Evolutionary conservation across 2,329 filamentous ascomycete genomes (phyloP), one percentile per base, ranked within the genome.

Genomic region (Lasiodiplodia gonubiensis): DNA sequence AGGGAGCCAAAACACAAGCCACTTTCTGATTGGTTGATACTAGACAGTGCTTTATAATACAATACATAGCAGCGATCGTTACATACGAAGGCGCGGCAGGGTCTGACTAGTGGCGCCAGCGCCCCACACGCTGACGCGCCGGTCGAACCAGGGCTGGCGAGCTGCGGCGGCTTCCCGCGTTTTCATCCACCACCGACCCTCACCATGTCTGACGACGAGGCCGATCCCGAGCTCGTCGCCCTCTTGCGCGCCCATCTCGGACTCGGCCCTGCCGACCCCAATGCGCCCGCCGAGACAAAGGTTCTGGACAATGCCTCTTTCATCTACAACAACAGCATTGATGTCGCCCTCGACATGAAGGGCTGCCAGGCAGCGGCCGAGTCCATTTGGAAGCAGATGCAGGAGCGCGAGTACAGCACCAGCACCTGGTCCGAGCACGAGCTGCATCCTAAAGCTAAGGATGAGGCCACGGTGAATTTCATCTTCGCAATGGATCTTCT

Each of bases 401-500:
- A 93, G 77, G 85, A 89, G 77, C 93, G 92, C 75, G 82, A 85
- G 46, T 98, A 96, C 80, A 95, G 92, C 4, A 93, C 92, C 0
- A 87, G 91, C 69, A 91, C 89, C 10, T 99, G 95, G 95, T 88
- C 92, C 16, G 86, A 91, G 74, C 93, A 98, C 78, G 92, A 95
- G 76, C 83, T 99, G 48, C 95, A 99, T 74, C 95, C 95, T 1
- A 91, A 94, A 77, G 74, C 86, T 51, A 93, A 93, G 75, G 90
- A 96, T 75, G 91, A 92, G 74, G 85, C 80, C 61, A 94, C 93
- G 0, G 88, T 97, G 25, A 90, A 92, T 70, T 98, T 99, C 77
- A 94, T 99, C 73, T 98, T 99, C 77, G 93, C 92, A 23, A 97
- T 99, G 93, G 95, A 99, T 77, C 79, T 99, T 33, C 82, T 99